These are phyloP conservation scores for Simplicillium aogashimaense DNA, from an alignment of 2,329 filamentous ascomycete genomes.

Conservation along the genomic window DNA sequence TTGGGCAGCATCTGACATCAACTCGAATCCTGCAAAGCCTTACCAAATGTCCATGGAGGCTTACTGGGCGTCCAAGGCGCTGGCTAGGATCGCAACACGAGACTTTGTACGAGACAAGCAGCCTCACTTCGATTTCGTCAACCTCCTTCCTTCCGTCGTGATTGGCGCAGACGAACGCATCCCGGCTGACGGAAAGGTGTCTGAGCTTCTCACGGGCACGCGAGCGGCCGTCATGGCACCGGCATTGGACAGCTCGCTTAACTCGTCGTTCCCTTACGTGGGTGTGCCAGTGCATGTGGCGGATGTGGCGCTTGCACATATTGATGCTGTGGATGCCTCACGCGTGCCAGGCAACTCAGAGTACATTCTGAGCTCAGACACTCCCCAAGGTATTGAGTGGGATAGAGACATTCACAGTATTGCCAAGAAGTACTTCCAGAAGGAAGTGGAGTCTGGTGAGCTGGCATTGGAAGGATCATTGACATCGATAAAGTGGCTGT, in stretches of 20 bases:
- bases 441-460: constrained; percentile 1
- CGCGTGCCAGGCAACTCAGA: constrained; percentile 7
- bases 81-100: constrained; percentile 2
- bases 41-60: constrained; percentile 7
- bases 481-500: constrained; percentile 3
- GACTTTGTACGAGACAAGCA: constrained; percentile 1
- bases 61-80: constrained; percentile 9
- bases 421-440: constrained; percentile 4
- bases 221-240: constrained; percentile 5
- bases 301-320: constrained; percentile 8
- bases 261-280: constrained; percentile 8
- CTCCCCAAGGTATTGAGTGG: constrained; percentile 6
- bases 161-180: constrained; percentile 7
- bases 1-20: constrained; percentile 1
- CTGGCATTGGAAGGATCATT: constrained; percentile 5
- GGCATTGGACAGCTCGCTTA: constrained; percentile 3
- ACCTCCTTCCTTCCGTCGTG: constrained; percentile 8
- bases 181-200: neutral
- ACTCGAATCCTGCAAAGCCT: constrained; percentile 1
- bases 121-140: constrained; percentile 8
- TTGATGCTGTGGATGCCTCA: constrained; percentile 6
- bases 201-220: constrained; percentile 3
- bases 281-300: constrained; percentile 8
- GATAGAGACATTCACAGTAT: constrained; percentile 3
- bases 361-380: constrained; percentile 3